phyloP scores from a whole-genome alignment of 2,329 filamentous ascomycete genomes.

The Blumeria hordei region DNA sequence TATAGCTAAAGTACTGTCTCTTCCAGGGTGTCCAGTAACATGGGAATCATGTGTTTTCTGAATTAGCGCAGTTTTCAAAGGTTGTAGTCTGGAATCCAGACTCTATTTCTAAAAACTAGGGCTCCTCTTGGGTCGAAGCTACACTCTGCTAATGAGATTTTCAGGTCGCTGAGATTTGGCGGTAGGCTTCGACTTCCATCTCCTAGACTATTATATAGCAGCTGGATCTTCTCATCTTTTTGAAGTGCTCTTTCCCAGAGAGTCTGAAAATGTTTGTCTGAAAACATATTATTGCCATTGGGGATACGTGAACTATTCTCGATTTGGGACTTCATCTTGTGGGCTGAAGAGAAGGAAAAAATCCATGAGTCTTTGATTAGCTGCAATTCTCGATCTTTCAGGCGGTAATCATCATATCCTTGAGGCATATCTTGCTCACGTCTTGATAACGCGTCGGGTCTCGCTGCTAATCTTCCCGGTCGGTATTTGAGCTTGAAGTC shows the following conservation, averaged over 20 bases:
- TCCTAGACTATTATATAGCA: neutral
- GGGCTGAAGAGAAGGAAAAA: neutral
- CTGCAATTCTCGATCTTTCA: neutral
- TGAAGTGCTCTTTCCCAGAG: neutral
- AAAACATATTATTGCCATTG: neutral
- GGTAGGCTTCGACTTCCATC: neutral
- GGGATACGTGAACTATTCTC: neutral
- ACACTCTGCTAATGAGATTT: neutral
- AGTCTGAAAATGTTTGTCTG: neutral
- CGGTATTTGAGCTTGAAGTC: neutral
- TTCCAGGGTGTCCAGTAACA: neutral
- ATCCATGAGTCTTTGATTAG: neutral
- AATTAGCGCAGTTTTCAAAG: neutral
- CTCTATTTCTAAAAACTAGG: neutral
- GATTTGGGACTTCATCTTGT: neutral
- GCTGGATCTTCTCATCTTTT: neutral
- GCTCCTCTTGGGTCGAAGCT: neutral
- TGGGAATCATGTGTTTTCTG: neutral
- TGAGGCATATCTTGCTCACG: neutral
- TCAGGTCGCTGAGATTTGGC: neutral
- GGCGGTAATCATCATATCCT: neutral
- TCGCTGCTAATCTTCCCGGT: neutral
- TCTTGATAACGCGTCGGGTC: neutral
- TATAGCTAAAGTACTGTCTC: neutral
- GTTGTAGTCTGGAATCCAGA: neutral